Evolutionary conservation across 208 protist genomes (phyloP), one percentile per base, ranked within the genome.

Genomic region (Angomonas deanei): DNA sequence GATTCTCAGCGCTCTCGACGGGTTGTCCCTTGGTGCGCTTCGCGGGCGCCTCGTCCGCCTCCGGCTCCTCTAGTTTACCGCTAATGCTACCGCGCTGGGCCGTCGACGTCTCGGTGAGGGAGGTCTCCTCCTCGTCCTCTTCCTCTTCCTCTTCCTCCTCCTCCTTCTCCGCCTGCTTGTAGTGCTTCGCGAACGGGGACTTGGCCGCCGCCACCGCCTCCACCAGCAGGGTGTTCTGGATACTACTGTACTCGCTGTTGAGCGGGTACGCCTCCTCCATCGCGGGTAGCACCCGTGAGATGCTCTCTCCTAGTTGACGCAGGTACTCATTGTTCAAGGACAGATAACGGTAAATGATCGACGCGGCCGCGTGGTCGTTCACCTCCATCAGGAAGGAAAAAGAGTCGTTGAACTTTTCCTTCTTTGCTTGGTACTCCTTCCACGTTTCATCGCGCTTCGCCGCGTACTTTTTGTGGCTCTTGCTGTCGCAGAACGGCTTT

Each of bases 331-430:
- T 46, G 53, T 87, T 83, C 26, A 87, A 60, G 1, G 66, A 39
- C 28, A 87, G 70, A 68, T 83, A 87, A 63, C 76, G 80, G 63
- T 87, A 73, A n/a, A 87, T 80, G 23, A 83, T 70, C 58, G 82
- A 73, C 13, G 80, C 76, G 11, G 76, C 76, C 15, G 80, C 76
- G 74, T 87, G 76, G 56, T 82, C 80, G 55, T 87, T 82, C 36
- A 87, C 77, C 60, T 87, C 76, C 80, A 83, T 87, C 59, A 87
- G 67, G 60, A 83, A n/a, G 2, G 42, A 31, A 54, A 80, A 87
- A 5, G 64, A 62, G 39, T 74, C 63, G 59, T 78, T 83, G 61
- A 81, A 87, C 38, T 80, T 79, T 26, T 73, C 67, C 3, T 68
- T 69, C 8, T 58, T 54, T 34, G 54, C 64, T 10, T 47, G 11